These are phyloP conservation scores for Saccharum hybrid DNA, from an alignment of 202 grass and related monocot species.

Conservation along the genomic window DNA sequence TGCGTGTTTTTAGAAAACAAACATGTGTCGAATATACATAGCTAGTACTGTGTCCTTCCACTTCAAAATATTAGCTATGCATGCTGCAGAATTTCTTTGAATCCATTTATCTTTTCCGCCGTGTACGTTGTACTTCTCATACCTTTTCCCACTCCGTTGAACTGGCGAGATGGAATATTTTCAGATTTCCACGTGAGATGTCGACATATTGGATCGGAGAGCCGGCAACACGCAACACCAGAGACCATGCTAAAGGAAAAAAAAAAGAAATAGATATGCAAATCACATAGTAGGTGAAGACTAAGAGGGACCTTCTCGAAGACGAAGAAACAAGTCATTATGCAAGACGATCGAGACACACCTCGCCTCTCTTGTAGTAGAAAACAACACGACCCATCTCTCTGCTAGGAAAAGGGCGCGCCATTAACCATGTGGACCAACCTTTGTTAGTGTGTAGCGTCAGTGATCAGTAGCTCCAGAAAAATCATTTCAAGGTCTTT, in stretches of 20 bases:
- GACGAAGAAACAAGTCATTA: conserved; percentile 52
- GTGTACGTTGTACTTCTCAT: conserved; percentile 22
- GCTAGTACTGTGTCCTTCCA: background rate
- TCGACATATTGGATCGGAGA: conserved; percentile 21
- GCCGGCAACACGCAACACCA: background rate
- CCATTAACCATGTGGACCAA: conserved; percentile 44
- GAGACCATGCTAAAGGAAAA: background rate
- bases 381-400: conserved; percentile 29
- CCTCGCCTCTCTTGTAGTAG: background rate
- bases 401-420: conserved; percentile 12
- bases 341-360: too few species aligned
- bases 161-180: conserved; percentile 29
- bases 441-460: conserved; percentile 42
- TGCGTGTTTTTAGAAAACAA: background rate
- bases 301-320: conserved; percentile 50
- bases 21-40: background rate
- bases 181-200: conserved; percentile 48
- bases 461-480: conserved; percentile 7
- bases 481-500: conserved; percentile 31
- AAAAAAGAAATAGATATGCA: conserved; percentile 12
- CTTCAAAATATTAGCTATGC: background rate
- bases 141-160: conserved; percentile 17
- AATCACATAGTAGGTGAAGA: conserved; percentile 49
- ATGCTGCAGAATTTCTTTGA: background rate
- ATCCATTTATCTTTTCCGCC: background rate